These are phyloP conservation scores for Aplosporella prunicola DNA, from an alignment of 2,329 filamentous ascomycete species.

Conservation along the genomic window DNA sequence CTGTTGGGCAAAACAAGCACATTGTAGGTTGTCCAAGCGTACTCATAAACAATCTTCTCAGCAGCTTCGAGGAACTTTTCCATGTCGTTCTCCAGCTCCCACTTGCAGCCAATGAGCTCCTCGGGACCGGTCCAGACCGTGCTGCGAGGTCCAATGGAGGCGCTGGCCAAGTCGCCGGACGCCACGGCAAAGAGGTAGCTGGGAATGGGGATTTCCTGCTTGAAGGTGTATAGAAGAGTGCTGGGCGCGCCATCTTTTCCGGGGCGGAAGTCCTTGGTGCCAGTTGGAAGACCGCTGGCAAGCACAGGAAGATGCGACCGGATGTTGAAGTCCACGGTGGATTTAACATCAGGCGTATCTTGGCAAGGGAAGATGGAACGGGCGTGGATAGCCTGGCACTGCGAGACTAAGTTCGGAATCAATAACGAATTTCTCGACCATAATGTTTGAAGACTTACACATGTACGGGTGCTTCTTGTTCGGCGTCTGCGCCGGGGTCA, in stretches of 20 bases:
- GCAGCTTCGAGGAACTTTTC: conserved; percentile 85
- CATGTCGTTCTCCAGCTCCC: conserved; percentile 85
- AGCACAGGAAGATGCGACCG: conserved; percentile 82
- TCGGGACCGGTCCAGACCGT: conserved; percentile 81
- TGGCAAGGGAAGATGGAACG: conserved; percentile 93
- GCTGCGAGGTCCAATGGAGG: conserved; percentile 78
- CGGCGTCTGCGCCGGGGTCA: conserved; percentile 84
- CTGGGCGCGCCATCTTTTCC: conserved; percentile 44
- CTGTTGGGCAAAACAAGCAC: conserved; percentile 81
- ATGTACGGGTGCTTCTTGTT: conserved; percentile 96
- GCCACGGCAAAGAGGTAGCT: conserved; percentile 93
- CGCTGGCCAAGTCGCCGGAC: conserved; percentile 69
- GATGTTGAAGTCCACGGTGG: conserved; percentile 84
- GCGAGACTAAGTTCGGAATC: conserved; percentile 53
- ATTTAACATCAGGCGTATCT: conserved; percentile 95
- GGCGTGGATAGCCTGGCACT: conserved; percentile 94
- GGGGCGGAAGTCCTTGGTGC: conserved; percentile 42
- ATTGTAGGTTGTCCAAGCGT: conserved; percentile 93
- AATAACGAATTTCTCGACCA: not conserved
- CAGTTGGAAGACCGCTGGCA: conserved; percentile 66
- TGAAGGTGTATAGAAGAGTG: conserved; percentile 66
- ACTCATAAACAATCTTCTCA: conserved; percentile 66
- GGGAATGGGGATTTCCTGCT: conserved; percentile 86
- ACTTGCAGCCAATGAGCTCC: conserved; percentile 72
- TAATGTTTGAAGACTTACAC: conserved; percentile 48